Conservation (phyloP, 73 alveolate species). For the Tetrahymena malaccensis region DNA sequence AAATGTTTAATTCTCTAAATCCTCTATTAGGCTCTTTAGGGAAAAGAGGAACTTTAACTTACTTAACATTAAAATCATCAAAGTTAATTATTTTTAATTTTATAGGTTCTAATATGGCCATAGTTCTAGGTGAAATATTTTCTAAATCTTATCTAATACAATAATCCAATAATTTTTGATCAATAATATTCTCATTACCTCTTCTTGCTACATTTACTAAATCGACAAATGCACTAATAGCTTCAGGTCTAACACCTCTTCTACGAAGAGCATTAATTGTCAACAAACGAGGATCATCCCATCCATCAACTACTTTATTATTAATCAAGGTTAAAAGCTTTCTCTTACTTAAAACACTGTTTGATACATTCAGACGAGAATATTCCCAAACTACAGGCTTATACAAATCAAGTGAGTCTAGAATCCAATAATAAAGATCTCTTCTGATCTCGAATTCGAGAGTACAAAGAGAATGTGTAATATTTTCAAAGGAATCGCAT, state of each 20-base stretch:
- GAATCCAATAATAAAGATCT: conserved; percentile 97
- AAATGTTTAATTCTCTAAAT: background rate
- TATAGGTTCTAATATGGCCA: conserved; percentile 88
- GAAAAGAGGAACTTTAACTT: conserved; percentile 75
- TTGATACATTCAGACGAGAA: conserved; percentile 92
- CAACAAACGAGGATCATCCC: conserved; percentile 98
- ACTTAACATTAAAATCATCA: conserved; percentile 40
- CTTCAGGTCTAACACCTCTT: conserved; percentile 94
- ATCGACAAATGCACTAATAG: conserved; percentile 92
- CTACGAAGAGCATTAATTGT: conserved; percentile 89
- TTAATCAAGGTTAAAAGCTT: conserved; percentile 79
- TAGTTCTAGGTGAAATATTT: conserved; percentile 83
- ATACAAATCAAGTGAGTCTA: conserved; percentile 92
- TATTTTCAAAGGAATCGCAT: conserved; percentile 90
- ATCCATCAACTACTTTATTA: conserved; percentile 75
- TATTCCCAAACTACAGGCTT: conserved; percentile 97
- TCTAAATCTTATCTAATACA: conserved; percentile 89
- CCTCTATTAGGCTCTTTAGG: conserved; percentile 77
- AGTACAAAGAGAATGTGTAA: conserved; percentile 96
- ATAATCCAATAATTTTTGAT: conserved; percentile 79
- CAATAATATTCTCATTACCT: conserved; percentile 88
- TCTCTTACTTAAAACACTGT: conserved; percentile 87
- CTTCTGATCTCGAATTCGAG: conserved; percentile 97
- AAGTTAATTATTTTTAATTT: conserved; percentile 60
- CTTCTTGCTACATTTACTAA: conserved; percentile 90